Evolutionary conservation across 2,329 filamentous ascomycete genomes (phyloP).

Genomic region (Calonectria pauciramosa): DNA sequence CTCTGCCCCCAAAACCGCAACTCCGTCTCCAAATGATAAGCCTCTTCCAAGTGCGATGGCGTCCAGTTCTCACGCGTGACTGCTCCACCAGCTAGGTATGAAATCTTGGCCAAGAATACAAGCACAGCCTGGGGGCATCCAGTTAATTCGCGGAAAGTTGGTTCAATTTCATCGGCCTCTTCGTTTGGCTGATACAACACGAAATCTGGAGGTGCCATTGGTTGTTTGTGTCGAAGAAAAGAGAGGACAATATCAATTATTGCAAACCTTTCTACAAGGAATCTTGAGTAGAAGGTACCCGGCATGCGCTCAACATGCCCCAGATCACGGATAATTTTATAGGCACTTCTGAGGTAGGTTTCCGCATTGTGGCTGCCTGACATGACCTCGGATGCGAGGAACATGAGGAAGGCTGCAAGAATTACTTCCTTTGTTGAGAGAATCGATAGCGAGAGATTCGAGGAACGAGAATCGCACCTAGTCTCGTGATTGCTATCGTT

Average conservation of each 20-base stretch:
- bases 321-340: not conserved
- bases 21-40: slow-evolving; percentile 1
- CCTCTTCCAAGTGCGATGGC: not conserved
- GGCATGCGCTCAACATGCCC: not conserved
- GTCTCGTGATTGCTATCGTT: not conserved
- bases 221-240: not conserved
- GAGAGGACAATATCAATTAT: slow-evolving; percentile 9
- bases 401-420: slow-evolving; percentile 24
- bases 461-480: not conserved
- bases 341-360: not conserved
- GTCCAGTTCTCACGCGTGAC: not conserved
- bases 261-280: slow-evolving; percentile 1
- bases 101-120: not conserved
- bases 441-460: not conserved
- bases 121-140: slow-evolving; percentile 2
- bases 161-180: not conserved
- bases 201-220: not conserved
- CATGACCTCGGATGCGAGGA: slow-evolving; percentile 24
- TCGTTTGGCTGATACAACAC: not conserved
- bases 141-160: slow-evolving; percentile 1
- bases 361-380: slow-evolving; percentile 14
- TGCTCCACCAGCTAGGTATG: not conserved
- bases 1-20: not conserved
- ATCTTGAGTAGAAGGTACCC: not conserved
- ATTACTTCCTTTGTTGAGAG: slow-evolving; percentile 8